Evolutionary conservation across 2,329 filamentous ascomycete species (phyloP), one percentile per base, ranked within the genome.

Genomic region (Stagonosporopsis tanaceti): DNA sequence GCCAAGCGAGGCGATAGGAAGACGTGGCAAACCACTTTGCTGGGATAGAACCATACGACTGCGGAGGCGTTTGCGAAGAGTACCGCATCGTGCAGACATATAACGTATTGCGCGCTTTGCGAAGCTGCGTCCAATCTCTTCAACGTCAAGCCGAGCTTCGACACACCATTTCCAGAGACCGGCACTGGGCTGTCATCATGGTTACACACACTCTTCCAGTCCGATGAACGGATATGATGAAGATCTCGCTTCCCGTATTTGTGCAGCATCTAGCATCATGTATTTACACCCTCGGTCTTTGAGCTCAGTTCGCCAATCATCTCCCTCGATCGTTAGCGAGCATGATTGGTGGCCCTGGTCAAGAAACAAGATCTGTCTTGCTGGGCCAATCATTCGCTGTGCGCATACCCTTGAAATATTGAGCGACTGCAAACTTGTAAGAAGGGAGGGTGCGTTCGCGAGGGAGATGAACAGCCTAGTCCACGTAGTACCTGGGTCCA

Each of bases 181-280:
- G 30, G 11, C 7, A 14, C 8, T 12, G 20, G 3, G 35, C n/a
- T 38, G n/a, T 17, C 20, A 8, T 20, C 8, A 9, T 4, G 12
- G 30, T 7, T 14, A 34, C 3, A n/a, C 14, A 34, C 15, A 14
- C 32, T 34, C 12, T 4, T 41, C 37, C 15, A 32, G 27, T 12
- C 39, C 32, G 2, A 44, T 15, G 20, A 53, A 47, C 3, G 51
- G 51, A 42, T 53, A 53, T 15, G 25, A 7, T n/a, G 11, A 32
- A 20, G 44, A 37, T n/a, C 42, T 22, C 12, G 28, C 32, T 14
- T 42, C 51, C 51, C 42, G 47, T 15, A 22, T 37, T 17, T 22
- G 15, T n/a, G 15, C 20, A 6, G 37, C 27, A 15, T 25, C 15
- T 22, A 9, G 28, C 28, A 45, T 34, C 15, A 27, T 12, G 27